Base-by-base conservation (phyloP, 345 rosid genomes). In the Luvunga scandens region DNA sequence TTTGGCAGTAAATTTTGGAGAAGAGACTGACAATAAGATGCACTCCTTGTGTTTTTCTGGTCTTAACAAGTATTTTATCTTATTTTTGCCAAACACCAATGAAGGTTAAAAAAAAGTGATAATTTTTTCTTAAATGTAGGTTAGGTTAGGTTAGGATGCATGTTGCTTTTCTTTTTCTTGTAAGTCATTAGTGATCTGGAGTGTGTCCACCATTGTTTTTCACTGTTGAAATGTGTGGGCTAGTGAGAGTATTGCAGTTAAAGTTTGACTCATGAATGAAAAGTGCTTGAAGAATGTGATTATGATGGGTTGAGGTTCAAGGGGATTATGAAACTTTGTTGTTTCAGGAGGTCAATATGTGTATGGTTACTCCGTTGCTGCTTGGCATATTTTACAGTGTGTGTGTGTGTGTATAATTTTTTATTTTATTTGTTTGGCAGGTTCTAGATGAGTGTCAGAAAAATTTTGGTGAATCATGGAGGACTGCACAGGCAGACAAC, bases 391-490 rank as follows among this genome's bases (percentile, higher is more conserved):
- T 33, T 66, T 71, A 50, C n/a, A 39, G 45, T 39, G 45, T 42
- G 9, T 45, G 13, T 45, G 3, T 45, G 3, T 39, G 13, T 42
- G 1, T 45, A 0, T 45, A 13, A n/a, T n/a, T n/a, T n/a, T n/a
- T n/a, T n/a, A n/a, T n/a, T n/a, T n/a, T 45, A 16, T 57, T 48
- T 80, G 45, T 64, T 36, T 62, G 45, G 80, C 84, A 97, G 98
- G 90, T 97, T 48, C 53, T 94, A 56, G 99, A 97, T 85, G 99
- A 94, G 89, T 92, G 94, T 82, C 91, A 90, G 86, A 97, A 94
- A 86, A 89, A 24, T 77, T 97, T 93, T 83, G 97, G 98, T 66
- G 98, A 94, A 28, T 79, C 98, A 67, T 96, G 97, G 98, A 93
- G 88, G 83, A 80, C 90, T 45, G 88, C 80, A 25, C 88, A 85